phyloP scores from a whole-genome alignment of 768 basidiomycete genomes.

The Boletus rubroflammeus region DNA sequence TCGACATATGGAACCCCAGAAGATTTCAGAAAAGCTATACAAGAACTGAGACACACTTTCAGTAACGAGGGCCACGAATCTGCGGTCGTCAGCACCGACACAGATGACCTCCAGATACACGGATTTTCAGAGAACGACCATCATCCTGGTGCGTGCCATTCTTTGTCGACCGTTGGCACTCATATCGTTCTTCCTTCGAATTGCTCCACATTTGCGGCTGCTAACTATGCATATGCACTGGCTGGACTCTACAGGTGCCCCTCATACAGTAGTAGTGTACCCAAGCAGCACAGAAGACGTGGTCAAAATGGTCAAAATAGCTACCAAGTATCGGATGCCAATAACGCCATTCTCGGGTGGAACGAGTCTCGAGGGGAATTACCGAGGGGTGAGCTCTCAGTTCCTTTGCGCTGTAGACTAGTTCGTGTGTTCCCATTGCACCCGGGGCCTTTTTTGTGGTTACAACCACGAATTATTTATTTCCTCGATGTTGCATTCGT shows the following conservation, averaged over 20 bases:
- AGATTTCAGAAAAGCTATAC: slow-evolving; percentile 53
- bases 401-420: background rate
- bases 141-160: slow-evolving; percentile 41
- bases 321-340: slow-evolving; percentile 72
- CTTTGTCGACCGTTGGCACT: background rate
- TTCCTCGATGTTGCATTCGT: background rate
- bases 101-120: slow-evolving; percentile 48
- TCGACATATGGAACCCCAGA: slow-evolving; percentile 46
- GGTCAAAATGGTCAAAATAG: slow-evolving; percentile 69
- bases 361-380: slow-evolving; percentile 79
- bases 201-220: background rate
- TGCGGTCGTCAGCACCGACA: slow-evolving; percentile 44
- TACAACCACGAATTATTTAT: too few relatives aligned
- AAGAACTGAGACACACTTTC: slow-evolving; percentile 44
- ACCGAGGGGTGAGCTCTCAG: slow-evolving; percentile 48
- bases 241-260: slow-evolving; percentile 29
- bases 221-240: background rate
- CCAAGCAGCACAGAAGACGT: slow-evolving; percentile 77
- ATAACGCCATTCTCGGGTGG: slow-evolving; percentile 77
- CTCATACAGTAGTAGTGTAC: slow-evolving; percentile 61
- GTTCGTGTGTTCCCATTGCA: background rate
- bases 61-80: background rate
- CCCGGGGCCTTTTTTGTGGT: too few relatives aligned
- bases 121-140: slow-evolving; percentile 54
- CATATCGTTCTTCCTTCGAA: background rate